Evolutionary conservation across 371 early-diverging fungal genomes (phyloP).

Genomic region (Fennellomyces sp.): DNA sequence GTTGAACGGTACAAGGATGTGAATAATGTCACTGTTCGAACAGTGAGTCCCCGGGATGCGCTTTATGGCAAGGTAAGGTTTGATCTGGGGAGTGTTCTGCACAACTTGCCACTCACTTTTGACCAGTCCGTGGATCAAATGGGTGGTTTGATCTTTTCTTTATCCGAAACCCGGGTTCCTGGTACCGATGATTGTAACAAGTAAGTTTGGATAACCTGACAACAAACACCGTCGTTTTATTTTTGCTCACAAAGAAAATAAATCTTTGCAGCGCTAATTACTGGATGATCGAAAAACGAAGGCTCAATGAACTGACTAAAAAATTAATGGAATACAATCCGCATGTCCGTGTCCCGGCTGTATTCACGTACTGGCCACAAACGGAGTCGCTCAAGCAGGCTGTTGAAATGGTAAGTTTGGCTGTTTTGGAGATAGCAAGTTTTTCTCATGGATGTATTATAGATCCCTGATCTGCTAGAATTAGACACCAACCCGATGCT

Average conservation of each 20-base stretch:
- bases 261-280: conserved; percentile 15
- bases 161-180: conserved; percentile 25
- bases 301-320: conserved; percentile 19
- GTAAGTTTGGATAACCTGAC: conserved; percentile 8
- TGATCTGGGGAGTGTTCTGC: neutral
- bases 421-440: neutral
- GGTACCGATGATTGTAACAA: conserved; percentile 13
- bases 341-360: conserved; percentile 22
- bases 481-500: conserved; percentile 13
- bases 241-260: neutral
- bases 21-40: conserved; percentile 18
- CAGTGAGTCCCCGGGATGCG: conserved; percentile 3
- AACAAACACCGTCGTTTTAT: neutral
- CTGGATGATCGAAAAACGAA: conserved; percentile 24
- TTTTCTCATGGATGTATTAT: neutral
- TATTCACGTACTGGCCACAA: conserved; percentile 39
- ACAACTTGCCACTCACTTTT: neutral
- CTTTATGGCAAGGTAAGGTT: conserved; percentile 22
- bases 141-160: conserved; percentile 32
- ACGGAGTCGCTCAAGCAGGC: conserved; percentile 4
- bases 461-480: conserved; percentile 28
- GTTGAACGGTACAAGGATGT: conserved; percentile 11
- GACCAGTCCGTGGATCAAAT: conserved; percentile 22
- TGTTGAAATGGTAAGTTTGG: conserved; percentile 20
- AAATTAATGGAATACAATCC: conserved; percentile 20